A percentile compares a stretch with the other conserved stretches of the same genome.
phyloP scores from a whole-genome alignment of 192 early-diverging fungal species.

The Linnemannia elongata region DNA sequence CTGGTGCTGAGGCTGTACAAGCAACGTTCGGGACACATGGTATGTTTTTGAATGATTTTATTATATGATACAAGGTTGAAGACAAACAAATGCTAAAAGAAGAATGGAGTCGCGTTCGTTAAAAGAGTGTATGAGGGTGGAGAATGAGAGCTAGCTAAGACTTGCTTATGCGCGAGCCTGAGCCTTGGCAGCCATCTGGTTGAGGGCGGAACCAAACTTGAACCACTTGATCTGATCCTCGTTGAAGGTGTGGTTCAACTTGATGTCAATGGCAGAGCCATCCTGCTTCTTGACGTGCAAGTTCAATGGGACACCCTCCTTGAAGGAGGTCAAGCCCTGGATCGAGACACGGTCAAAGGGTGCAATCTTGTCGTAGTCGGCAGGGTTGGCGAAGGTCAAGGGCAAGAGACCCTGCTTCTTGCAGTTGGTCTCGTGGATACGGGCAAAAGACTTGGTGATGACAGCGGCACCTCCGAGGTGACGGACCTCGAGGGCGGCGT shows the following conservation, averaged over 20 bases:
- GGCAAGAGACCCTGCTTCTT: constrained; percentile 99
- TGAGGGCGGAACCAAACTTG: constrained; percentile 93
- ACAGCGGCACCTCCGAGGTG: constrained; percentile 95
- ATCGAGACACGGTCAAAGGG: constrained; percentile 91
- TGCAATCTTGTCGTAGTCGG: constrained; percentile 94
- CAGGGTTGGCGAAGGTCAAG: constrained; percentile 93
- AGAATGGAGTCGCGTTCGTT: not conserved
- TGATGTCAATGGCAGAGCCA: constrained; percentile 83
- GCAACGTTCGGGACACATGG: too few relatives aligned
- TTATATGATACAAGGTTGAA: constrained; percentile 40
- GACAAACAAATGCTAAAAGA: not conserved
- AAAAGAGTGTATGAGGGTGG: too few relatives aligned
- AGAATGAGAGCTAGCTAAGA: too few relatives aligned
- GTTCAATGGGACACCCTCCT: constrained; percentile 89
- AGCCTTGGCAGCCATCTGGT: constrained; percentile 79
- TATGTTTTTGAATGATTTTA: constrained; percentile 12
- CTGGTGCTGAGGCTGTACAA: too few relatives aligned
- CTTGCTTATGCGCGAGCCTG: constrained; percentile 46
- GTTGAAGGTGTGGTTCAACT: constrained; percentile 98
- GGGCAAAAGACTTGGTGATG: constrained; percentile 97
- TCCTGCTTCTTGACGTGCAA: constrained; percentile 85
- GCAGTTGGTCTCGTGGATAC: constrained; percentile 99
- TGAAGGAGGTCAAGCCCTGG: constrained; percentile 85
- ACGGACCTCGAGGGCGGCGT: constrained; percentile 97
- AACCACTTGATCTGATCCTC: constrained; percentile 99